A percentile compares a stretch with the other conserved stretches of the same genome.
These are phyloP conservation scores for Poteriospumella lacustris DNA, from an alignment of 108 stramenopile species.

Conservation along the genomic window DNA sequence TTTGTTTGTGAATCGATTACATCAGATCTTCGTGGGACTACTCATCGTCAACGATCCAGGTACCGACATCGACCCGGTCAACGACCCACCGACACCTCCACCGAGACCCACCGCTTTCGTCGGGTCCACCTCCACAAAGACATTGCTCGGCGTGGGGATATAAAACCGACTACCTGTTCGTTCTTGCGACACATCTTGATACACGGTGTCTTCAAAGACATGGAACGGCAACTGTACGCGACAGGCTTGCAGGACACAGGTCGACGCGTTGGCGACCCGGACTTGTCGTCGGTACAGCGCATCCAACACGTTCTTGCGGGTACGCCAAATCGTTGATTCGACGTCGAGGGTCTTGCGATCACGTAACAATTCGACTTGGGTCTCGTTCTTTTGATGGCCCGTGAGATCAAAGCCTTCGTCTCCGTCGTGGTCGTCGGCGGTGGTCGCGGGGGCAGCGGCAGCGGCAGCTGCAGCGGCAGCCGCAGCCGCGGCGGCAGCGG, in stretches of 20 bases:
- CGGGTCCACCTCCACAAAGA: no score
- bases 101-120: no score
- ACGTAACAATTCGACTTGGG: constrained; percentile 14
- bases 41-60: no score
- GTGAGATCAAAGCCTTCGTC: background rate
- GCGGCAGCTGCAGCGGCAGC: background rate
- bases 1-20: no score
- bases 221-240: constrained; percentile 16
- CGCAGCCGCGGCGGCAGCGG: background rate
- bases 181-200: no score
- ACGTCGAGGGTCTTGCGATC: constrained; percentile 19
- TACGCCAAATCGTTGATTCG: background rate
- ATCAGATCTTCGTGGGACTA: no score
- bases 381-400: background rate
- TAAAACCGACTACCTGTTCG: no score
- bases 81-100: no score
- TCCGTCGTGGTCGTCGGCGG: background rate
- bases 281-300: background rate
- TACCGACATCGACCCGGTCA: no score
- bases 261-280: background rate
- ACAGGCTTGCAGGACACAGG: background rate
- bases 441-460: background rate
- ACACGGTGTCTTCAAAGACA: background rate
- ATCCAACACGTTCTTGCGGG: background rate
- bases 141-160: no score